Conservation (phyloP, 2,329 filamentous ascomycete genomes). For the Clonostachys rhizophaga region DNA sequence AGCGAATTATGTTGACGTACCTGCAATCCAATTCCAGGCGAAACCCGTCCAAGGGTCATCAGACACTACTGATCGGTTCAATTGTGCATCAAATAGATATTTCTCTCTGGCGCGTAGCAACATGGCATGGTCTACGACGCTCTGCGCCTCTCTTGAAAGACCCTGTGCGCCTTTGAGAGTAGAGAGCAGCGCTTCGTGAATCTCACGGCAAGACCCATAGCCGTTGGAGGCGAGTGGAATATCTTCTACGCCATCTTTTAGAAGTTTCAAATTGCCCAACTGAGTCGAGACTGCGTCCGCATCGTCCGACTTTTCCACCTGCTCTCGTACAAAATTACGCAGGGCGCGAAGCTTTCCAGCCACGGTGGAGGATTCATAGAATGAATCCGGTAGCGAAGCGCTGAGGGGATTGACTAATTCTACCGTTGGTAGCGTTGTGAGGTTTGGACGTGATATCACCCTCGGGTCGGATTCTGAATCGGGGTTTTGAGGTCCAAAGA, state of each 20-base stretch:
- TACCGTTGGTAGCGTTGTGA: constrained; percentile 17
- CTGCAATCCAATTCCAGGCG: constrained; percentile 72
- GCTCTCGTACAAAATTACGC: constrained; percentile 27
- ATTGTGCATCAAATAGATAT: constrained; percentile 59
- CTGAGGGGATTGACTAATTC: constrained; percentile 27
- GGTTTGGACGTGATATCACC: not conserved
- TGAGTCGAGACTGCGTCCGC: constrained; percentile 15
- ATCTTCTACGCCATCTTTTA: constrained; percentile 24
- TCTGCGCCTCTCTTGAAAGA: constrained; percentile 45
- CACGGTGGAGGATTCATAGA: constrained; percentile 32
- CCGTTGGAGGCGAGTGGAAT: constrained; percentile 30
- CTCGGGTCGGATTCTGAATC: constrained; percentile 35
- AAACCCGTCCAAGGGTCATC: constrained; percentile 74
- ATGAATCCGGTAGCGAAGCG: constrained; percentile 31
- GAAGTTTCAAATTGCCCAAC: constrained; percentile 13
- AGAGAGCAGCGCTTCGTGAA: constrained; percentile 50
- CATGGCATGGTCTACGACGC: constrained; percentile 51
- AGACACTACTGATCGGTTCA: constrained; percentile 62
- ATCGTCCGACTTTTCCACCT: constrained; percentile 12
- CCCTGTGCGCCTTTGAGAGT: constrained; percentile 37
- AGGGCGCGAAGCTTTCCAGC: constrained; percentile 45
- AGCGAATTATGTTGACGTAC: constrained; percentile 31
- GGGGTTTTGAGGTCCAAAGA: constrained; percentile 50
- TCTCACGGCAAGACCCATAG: constrained; percentile 45
- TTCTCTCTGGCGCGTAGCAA: constrained; percentile 55